phyloP scores from a whole-genome alignment of 176 grass and related monocot genomes.

The Ampelocalamus luodianensis region DNA sequence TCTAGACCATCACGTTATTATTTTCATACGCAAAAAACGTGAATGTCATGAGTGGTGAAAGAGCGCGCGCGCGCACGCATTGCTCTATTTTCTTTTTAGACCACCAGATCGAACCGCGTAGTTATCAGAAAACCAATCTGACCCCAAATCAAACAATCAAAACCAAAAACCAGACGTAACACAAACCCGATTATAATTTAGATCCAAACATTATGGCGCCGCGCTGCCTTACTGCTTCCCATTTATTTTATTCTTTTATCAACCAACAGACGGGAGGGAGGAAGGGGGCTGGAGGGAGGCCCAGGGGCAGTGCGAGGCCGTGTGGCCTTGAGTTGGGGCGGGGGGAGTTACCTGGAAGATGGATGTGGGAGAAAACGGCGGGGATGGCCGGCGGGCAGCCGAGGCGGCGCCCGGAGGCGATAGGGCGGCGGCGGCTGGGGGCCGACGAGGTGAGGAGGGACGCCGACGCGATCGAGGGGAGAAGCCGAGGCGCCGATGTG shows the following conservation, averaged over 20 bases:
- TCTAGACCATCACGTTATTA: neutral
- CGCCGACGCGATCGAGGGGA: neutral
- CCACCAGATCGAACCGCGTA: neutral
- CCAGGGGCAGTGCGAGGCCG: neutral
- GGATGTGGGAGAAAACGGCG: neutral
- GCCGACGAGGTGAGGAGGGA: neutral
- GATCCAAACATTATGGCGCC: neutral
- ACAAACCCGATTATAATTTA: neutral
- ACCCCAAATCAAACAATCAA: no score
- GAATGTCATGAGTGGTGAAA: no score
- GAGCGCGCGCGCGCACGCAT: no score
- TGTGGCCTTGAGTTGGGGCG: neutral
- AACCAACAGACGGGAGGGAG: neutral
- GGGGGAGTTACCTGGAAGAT: neutral
- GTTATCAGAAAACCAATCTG: neutral
- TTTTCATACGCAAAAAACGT: no score
- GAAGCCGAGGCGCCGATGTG: neutral
- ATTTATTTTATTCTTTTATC: neutral
- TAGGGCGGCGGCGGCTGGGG: no score
- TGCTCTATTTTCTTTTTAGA: no score
- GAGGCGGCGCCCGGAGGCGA: neutral
- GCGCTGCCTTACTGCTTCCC: neutral
- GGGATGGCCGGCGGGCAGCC: no score
- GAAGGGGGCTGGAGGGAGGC: no score
- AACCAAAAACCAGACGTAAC: no score